Evolutionary conservation across 1,284 basidiomycete species (phyloP), one percentile per base, ranked within the genome.

Genomic region (Cryptococcus hybrid): DNA sequence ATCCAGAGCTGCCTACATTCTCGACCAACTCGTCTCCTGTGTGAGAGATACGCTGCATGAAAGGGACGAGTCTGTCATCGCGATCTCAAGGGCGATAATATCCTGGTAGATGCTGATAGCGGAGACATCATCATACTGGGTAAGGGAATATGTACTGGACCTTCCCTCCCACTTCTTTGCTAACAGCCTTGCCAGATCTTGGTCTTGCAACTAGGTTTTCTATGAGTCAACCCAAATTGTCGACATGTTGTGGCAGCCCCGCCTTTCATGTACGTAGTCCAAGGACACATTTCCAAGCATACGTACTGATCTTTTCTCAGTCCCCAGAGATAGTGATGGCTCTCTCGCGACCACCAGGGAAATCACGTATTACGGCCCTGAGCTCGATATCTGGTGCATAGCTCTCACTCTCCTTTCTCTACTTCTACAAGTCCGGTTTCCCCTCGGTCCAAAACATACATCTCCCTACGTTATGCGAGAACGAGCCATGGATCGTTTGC

Each of bases 361-460:
- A 3, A 75, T 82, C n/a, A 74, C 75, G 4, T 82, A 82, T 64
- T 80, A 73, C 52, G 79, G 79, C 0, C 82, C 83, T 38, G 82
- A 84, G 56, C 75, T 84, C 49, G 83, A 84, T 64, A 80, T 82
- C 52, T 84, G 83, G 83, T 83, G 82, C 44, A 78, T 81, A 58
- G 83, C 82, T 7, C 71, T 84, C 30, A 82, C 81, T 4, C 66
- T 84, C 59, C 74, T 84, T 6, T 76, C 82, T 12, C 76, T 81
- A 35, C 69, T 84, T n/a, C 74, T 79, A 0, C 79, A 81, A 18
- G 66, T 73, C 42, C 78, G 80, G 24, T 84, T 83, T 60, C 83
- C 83, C 1, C 74, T 84, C 52, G 83, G 83, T 2, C 76, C 81
- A 2, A 70, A 75, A 5, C 83, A 84, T 63, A 74, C 76, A 6